phyloP scores from a whole-genome alignment of 2,329 filamentous ascomycete genomes.

The Basipetospora sp. region DNA sequence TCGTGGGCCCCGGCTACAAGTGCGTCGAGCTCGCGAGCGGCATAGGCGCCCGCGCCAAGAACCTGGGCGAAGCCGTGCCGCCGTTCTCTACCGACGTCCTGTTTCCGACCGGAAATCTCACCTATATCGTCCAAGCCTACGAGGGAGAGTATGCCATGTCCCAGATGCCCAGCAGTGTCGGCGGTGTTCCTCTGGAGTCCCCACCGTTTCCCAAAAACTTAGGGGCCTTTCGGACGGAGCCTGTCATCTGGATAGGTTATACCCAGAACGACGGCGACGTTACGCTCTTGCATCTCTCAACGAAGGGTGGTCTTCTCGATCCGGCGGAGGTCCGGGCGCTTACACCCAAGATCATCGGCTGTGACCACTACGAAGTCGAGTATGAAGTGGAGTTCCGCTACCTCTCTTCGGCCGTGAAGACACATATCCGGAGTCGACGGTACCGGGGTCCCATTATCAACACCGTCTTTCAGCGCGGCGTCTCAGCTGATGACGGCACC shows the following conservation, averaged over 20 bases:
- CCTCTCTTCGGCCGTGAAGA: slow-evolving; percentile 14
- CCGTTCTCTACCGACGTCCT: slow-evolving; percentile 16
- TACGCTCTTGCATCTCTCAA: too few species aligned
- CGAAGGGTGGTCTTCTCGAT: slow-evolving; percentile 9
- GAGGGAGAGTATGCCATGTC: slow-evolving; percentile 16
- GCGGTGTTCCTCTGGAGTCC: slow-evolving; percentile 14
- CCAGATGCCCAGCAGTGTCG: slow-evolving; percentile 14
- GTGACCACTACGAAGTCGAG: slow-evolving; percentile 20
- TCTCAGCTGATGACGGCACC: slow-evolving; percentile 15
- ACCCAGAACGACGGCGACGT: slow-evolving; percentile 12
- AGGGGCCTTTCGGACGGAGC: slow-evolving; percentile 20
- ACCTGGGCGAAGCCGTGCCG: slow-evolving; percentile 12
- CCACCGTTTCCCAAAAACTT: slow-evolving; percentile 14
- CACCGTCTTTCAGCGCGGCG: slow-evolving; percentile 14
- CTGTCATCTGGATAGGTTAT: slow-evolving; percentile 22
- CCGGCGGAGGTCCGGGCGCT: slow-evolving; percentile 16
- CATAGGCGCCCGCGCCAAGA: slow-evolving; percentile 12
- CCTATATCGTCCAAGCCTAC: slow-evolving; percentile 17
- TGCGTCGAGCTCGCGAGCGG: slow-evolving; percentile 17
- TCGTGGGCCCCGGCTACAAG: slow-evolving; percentile 22
- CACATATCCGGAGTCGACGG: slow-evolving; percentile 10
- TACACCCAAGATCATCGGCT: slow-evolving; percentile 19
- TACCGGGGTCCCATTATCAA: slow-evolving; percentile 15
- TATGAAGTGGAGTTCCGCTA: slow-evolving; percentile 18
- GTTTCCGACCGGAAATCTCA: slow-evolving; percentile 16